Conservation (phyloP, 352 stramenopile species). For the Phytophthora sansomeana region DNA sequence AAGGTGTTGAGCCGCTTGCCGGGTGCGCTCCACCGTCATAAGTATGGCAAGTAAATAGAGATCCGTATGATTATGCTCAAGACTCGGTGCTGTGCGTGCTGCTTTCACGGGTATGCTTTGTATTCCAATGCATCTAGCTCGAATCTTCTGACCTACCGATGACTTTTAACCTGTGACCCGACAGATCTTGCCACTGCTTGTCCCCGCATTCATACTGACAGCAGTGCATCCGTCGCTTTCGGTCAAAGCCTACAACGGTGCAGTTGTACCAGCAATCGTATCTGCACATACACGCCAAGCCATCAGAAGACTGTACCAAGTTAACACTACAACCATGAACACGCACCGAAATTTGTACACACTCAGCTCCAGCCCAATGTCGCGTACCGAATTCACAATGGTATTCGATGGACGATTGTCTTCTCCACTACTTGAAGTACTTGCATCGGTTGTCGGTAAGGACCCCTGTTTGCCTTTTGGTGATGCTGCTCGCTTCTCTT, state of each 20-base stretch:
- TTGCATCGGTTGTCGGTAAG: slow-evolving; percentile 7
- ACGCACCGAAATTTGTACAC: slow-evolving; percentile 74
- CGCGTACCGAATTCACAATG: slow-evolving; percentile 57
- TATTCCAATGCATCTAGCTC: slow-evolving; percentile 4
- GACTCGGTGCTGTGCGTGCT: slow-evolving; percentile 2
- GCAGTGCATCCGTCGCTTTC: slow-evolving; percentile 76
- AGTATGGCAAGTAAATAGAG: slow-evolving; percentile 88
- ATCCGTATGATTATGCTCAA: slow-evolving; percentile 31
- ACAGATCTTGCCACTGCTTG: slow-evolving; percentile 82
- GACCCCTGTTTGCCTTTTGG: slow-evolving; percentile 21
- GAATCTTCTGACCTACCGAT: slow-evolving; percentile 39
- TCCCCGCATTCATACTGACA: slow-evolving; percentile 86
- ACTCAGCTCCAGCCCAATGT: slow-evolving; percentile 70
- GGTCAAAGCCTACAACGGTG: slow-evolving; percentile 76
- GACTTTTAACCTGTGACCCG: slow-evolving; percentile 56
- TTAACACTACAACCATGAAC: neutral
- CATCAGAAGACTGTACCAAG: neutral
- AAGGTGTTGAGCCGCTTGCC: slow-evolving; percentile 87
- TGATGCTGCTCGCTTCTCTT: slow-evolving; percentile 26
- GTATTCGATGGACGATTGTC: slow-evolving; percentile 8
- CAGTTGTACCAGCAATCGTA: slow-evolving; percentile 89
- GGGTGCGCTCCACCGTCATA: slow-evolving; percentile 83
- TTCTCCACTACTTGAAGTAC: neutral
- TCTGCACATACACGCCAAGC: slow-evolving; percentile 23
- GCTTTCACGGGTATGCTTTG: neutral